Conservation (phyloP, 306 rosid species). For the Cicer arietinum region DNA sequence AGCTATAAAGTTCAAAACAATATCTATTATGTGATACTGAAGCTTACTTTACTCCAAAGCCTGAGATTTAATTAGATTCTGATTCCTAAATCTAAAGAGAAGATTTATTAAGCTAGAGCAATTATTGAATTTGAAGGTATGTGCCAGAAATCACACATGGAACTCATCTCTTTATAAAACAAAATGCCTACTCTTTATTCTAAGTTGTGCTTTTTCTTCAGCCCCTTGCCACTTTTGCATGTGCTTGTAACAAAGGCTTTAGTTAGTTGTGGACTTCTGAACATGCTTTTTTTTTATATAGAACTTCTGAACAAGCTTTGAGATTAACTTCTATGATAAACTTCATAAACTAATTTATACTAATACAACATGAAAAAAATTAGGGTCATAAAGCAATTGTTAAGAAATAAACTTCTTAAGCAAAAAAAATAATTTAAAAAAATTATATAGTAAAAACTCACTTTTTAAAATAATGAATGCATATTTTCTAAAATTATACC, state of each 20-base stretch:
- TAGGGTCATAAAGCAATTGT: too few relatives aligned
- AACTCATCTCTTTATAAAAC: slow-evolving; percentile 31
- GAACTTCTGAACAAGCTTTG: not conserved
- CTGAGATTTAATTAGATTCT: not conserved
- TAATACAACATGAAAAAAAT: not conserved
- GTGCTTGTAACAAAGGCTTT: slow-evolving; percentile 33
- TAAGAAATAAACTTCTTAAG: too few relatives aligned
- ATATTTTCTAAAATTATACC: too few relatives aligned
- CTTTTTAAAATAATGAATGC: too few relatives aligned
- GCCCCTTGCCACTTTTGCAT: slow-evolving; percentile 35
- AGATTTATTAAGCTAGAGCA: not conserved
- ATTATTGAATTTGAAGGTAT: not conserved
- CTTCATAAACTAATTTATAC: not conserved
- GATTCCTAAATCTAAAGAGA: not conserved
- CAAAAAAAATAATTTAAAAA: too few relatives aligned
- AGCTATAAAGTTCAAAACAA: slow-evolving; percentile 14
- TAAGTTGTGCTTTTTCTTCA: slow-evolving; percentile 1
- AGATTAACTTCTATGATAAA: not conserved
- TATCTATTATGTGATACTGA: not conserved
- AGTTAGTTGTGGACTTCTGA: not conserved
- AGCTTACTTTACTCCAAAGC: slow-evolving; percentile 41
- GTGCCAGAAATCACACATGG: slow-evolving; percentile 24
- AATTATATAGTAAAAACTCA: too few relatives aligned
- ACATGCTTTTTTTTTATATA: not conserved
- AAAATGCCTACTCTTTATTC: slow-evolving; percentile 35